These are phyloP conservation scores for Malus hybrid DNA, from an alignment of 331 rosid genomes.

Conservation along the genomic window DNA sequence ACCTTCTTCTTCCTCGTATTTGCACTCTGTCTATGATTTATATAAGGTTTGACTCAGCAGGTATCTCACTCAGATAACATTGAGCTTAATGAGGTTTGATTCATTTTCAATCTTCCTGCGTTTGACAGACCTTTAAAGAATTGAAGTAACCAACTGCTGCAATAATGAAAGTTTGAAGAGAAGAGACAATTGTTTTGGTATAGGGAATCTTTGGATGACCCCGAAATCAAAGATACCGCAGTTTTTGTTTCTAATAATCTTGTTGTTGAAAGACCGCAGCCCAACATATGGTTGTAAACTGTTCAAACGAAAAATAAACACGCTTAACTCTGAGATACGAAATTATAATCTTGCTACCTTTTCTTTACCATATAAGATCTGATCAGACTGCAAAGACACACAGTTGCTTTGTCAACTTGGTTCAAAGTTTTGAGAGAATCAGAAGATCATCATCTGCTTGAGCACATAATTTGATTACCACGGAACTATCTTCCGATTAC, in stretches of 20 bases:
- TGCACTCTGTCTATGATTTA: no score
- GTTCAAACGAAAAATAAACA: neutral
- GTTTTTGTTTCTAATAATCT: neutral
- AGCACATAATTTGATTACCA: no score
- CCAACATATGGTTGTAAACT: conserved; percentile 13
- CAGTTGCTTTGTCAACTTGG: no score
- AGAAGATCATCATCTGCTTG: no score
- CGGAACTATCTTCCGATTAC: no score
- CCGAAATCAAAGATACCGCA: conserved; percentile 38
- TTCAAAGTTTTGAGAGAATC: no score
- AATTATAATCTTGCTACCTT: no score
- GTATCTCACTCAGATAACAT: conserved; percentile 1
- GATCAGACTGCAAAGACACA: no score
- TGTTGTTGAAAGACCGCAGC: conserved; percentile 8
- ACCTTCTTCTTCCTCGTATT: no score
- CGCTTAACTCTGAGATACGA: no score
- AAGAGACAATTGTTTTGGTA: conserved; percentile 36
- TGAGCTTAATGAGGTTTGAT: neutral
- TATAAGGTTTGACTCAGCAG: no score
- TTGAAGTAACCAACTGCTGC: conserved; percentile 14
- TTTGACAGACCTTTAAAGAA: conserved; percentile 9
- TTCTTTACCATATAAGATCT: no score
- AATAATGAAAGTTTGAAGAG: conserved; percentile 20
- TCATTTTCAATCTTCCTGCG: neutral
- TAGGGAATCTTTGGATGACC: conserved; percentile 37